Percentiles rank a stretch among this genome's conserved stretches.
Evolutionary conservation across 257 asterid genomes (phyloP).

Genomic region (Solanum chilense): DNA sequence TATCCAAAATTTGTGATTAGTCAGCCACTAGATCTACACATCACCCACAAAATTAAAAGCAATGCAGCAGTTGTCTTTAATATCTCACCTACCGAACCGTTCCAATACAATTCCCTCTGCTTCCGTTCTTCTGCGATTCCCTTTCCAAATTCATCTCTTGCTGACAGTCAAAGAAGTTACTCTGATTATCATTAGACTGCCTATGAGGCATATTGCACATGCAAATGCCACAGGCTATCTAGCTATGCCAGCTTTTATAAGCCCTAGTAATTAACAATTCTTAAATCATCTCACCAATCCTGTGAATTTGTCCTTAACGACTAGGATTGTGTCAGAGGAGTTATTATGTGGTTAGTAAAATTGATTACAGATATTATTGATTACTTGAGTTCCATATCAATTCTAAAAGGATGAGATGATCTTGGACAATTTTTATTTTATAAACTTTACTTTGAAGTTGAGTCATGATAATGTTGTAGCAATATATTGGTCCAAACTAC

Average conservation of each 20-base stretch:
- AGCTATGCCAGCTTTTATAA: background rate
- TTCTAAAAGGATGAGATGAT: background rate
- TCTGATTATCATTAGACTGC: constrained; percentile 1
- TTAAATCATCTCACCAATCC: background rate
- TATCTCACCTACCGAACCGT: constrained; percentile 8
- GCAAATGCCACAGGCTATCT: background rate
- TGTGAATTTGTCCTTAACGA: background rate
- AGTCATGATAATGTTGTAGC: background rate
- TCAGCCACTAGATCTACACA: constrained; percentile 4
- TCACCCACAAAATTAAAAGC: background rate
- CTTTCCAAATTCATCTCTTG: background rate
- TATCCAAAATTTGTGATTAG: background rate
- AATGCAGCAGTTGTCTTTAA: background rate
- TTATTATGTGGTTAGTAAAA: background rate
- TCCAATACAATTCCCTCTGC: background rate
- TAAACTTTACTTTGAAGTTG: background rate
- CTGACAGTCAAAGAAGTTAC: background rate
- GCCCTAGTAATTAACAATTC: background rate
- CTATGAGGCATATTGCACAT: constrained; percentile 5
- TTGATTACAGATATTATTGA: background rate
- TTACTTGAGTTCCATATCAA: background rate
- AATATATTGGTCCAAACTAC: background rate
- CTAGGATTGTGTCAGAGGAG: background rate
- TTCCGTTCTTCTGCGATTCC: background rate
- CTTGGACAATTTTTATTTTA: accelerated